Conservation (phyloP, 305 asterid genomes). For the Fraxinus baroniana region DNA sequence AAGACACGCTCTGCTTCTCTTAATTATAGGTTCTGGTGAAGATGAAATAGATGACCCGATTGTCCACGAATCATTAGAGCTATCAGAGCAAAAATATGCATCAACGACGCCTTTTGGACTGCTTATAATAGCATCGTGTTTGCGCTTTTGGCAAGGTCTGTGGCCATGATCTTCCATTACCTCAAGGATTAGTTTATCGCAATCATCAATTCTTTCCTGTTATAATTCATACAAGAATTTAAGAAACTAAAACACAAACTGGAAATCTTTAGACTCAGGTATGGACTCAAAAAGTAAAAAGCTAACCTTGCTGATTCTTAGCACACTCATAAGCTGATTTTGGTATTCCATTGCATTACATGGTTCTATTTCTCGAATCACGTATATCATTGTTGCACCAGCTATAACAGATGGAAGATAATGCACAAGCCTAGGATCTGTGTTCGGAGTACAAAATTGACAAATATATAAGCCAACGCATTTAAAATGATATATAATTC, state of each 20-base stretch:
- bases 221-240: constrained; percentile 20
- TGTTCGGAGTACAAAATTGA: not conserved
- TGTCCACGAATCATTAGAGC: constrained; percentile 84
- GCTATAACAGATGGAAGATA: constrained; percentile 81
- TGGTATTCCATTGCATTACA: constrained; percentile 42
- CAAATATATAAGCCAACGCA: not conserved
- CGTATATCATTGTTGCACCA: constrained; percentile 60
- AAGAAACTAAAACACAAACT: not conserved
- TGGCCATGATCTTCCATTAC: constrained; percentile 33
- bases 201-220: constrained; percentile 59
- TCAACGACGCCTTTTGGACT: constrained; percentile 89
- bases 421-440: constrained; percentile 65
- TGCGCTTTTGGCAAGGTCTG: constrained; percentile 54
- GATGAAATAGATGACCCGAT: constrained; percentile 43
- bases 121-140: constrained; percentile 45
- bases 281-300: constrained; percentile 5
- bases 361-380: constrained; percentile 49
- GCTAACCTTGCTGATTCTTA: constrained; percentile 62
- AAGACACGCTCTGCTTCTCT: constrained; percentile 39
- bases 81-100: constrained; percentile 78
- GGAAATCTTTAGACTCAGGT: not conserved
- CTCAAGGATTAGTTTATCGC: constrained; percentile 54
- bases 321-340: constrained; percentile 46
- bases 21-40: constrained; percentile 33
- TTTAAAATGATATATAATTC: not conserved